Evolutionary conservation across 148 eudicot species (phyloP).

Genomic region (Chenopodium album): DNA sequence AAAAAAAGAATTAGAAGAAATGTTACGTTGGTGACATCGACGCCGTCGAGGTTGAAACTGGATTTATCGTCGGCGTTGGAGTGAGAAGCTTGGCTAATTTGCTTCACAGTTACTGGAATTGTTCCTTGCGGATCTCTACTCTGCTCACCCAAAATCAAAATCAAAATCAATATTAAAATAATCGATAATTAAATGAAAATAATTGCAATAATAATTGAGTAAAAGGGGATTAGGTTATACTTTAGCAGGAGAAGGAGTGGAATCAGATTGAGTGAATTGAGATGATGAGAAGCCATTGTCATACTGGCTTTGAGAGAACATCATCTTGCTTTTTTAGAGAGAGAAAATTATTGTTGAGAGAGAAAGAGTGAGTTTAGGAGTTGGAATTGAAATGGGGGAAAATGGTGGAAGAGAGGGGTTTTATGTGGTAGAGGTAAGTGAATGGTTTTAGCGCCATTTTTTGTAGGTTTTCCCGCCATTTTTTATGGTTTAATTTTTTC

Average conservation of each 20-base stretch:
- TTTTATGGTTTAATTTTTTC: neutral
- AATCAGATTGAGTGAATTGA: slow-evolving; percentile 52
- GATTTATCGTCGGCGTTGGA: slow-evolving; percentile 50
- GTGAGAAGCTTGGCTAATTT: slow-evolving; percentile 72
- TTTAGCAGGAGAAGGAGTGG: slow-evolving; percentile 43
- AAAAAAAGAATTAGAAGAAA: neutral
- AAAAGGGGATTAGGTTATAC: slow-evolving; percentile 27
- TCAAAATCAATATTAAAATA: neutral
- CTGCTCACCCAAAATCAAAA: slow-evolving; percentile 26
- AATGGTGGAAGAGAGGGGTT: neutral
- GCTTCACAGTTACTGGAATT: slow-evolving; percentile 77
- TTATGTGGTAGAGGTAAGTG: neutral
- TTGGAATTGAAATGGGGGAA: neutral
- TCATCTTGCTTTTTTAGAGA: slow-evolving; percentile 17
- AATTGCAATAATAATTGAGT: neutral
- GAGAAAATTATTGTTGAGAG: slow-evolving; percentile 12
- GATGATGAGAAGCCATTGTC: slow-evolving; percentile 70
- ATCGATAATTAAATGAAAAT: neutral
- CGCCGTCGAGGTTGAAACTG: slow-evolving; percentile 58
- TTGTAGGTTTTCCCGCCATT: slow-evolving; percentile 35
- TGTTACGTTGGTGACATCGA: slow-evolving; percentile 60
- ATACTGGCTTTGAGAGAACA: slow-evolving; percentile 49
- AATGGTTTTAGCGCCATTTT: slow-evolving; percentile 44
- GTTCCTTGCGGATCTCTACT: slow-evolving; percentile 53
- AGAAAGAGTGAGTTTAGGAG: neutral